Evolutionary conservation across 208 protist species (phyloP), one percentile per base, ranked within the genome.

Genomic region (Acanthamoeba triangularis): DNA sequence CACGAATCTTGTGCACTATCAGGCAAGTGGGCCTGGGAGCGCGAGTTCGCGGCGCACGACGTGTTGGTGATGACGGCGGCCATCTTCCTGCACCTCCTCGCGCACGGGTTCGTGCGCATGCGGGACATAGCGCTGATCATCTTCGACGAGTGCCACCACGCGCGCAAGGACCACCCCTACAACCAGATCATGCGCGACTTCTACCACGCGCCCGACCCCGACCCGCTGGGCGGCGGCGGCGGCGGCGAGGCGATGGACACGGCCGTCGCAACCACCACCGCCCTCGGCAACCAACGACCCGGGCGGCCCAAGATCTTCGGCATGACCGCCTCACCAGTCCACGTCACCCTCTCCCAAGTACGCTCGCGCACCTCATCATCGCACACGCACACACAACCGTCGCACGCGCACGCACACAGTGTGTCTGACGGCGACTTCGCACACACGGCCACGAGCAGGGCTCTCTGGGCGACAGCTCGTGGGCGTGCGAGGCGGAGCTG

Each of bases 61-160:
- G 95, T 96, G 33, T 76, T 97, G 25, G 96, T 98, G 20, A 97
- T 98, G 47, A 97, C 97, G 14, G 95, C 96, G 59, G 49, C 37
- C 6, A 94, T 96, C 14, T 96, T 98, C 84, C 90, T 97, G 69
- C 18, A 90, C 94, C 54, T 96, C 61, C 76, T 95, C 52, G 67
- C 56, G 56, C 82, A 61, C 82, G 82, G 41, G 11, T 90, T 90
- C 82, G 56, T 90, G 82, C 25, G n/a, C 52, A 69, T 90, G 82
- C 56, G 30, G 10, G 59, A 63, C 33, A 67, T 90, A 1, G 28
- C 41, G 47, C 90, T 98, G 28, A 90, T 98, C 14, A 90, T 98
- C 56, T 74, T 98, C 25, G 98, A 98, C 82, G 98, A 98, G 87
- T 97, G 96, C 47, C 98, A 98, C 95, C 97, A 98, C 95, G 95